Base-by-base conservation (phyloP, 371 early-diverging fungal genomes). In the Cokeromyces recurvatus region DNA sequence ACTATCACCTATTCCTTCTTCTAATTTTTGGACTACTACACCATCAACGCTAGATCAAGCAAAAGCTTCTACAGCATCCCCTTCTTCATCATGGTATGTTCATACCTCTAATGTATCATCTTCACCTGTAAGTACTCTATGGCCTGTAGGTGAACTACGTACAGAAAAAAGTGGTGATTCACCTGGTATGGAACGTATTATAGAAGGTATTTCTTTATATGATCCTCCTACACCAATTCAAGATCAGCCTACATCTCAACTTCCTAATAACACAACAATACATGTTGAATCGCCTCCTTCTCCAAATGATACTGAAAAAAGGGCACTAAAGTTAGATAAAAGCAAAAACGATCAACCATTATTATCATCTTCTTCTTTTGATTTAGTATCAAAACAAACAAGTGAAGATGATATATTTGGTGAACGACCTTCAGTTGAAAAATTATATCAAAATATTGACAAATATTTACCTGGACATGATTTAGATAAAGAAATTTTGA, bases 401-500 rank as follows among this genome's bases (percentile, higher is more conserved):
- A 5, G 8, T 29, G 5, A 5, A 8, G 35, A n/a, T n/a, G 15
- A 34, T 15, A n/a, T 4, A 34, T 11, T 34, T 14, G n/a, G 35
- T 15, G 83, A 77, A 36, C 68, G 89, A 15, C 89, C 89, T 3
- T 77, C 82, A 0, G 62, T 84, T 8, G 85, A 86, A 19, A 68
- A 70, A 31, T 69, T 88, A 27, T 74, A 73, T 14, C 74, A 81
- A 36, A 76, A 88, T 48, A 66, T 90, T 40, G 87, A 85, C 27
- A 61, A 70, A 38, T 90, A 82, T 47, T 79, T 90, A 46, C 87
- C 87, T 20, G 81, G 71, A 14, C 86, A 88, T 46, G 89, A 88
- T 51, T 49, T 89, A 38, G 90, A 89, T 52, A 74, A 81, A 46
- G 86, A 83, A 10, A 55, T 55, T 8, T 17, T 41, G 2, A 34